A percentile compares a stretch with the other conserved stretches of the same genome.
These are phyloP conservation scores for Fusarium cicatricum DNA, from an alignment of 2,329 filamentous ascomycete species.

Conservation along the genomic window DNA sequence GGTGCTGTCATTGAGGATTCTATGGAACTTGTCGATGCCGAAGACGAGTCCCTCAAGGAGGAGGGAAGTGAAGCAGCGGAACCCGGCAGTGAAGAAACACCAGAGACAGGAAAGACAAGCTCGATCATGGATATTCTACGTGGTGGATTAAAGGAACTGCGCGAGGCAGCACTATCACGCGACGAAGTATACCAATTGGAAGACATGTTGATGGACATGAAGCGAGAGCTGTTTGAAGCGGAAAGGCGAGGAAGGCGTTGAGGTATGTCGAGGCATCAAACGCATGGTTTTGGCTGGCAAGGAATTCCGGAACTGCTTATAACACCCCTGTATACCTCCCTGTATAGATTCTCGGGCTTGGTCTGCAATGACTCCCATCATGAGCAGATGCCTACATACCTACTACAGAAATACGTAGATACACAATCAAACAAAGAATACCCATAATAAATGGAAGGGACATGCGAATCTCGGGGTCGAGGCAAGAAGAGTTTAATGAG, in stretches of 20 bases:
- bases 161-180: conserved; percentile 65
- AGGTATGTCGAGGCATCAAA: conserved; percentile 16
- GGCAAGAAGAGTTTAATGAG: neutral
- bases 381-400: conserved; percentile 15
- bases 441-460: conserved; percentile 15
- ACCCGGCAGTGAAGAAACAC: conserved; percentile 2
- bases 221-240: conserved; percentile 76
- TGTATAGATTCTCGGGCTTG: conserved; percentile 20
- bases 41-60: conserved; percentile 2
- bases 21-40: conserved; percentile 28
- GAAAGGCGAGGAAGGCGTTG: conserved; percentile 63
- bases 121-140: conserved; percentile 47
- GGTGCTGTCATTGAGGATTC: conserved; percentile 29
- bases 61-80: neutral
- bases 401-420: conserved; percentile 27
- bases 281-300: conserved; percentile 33
- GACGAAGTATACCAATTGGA: conserved; percentile 76
- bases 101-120: conserved; percentile 20
- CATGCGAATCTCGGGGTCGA: neutral
- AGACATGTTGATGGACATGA: conserved; percentile 81
- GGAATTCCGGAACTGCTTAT: conserved; percentile 21
- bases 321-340: conserved; percentile 15
- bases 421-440: conserved; percentile 18
- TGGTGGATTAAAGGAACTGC: conserved; percentile 63
- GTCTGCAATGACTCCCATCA: conserved; percentile 13